phyloP scores from a whole-genome alignment of 2,329 filamentous ascomycete genomes.

The Metarhizium guizhouense region DNA sequence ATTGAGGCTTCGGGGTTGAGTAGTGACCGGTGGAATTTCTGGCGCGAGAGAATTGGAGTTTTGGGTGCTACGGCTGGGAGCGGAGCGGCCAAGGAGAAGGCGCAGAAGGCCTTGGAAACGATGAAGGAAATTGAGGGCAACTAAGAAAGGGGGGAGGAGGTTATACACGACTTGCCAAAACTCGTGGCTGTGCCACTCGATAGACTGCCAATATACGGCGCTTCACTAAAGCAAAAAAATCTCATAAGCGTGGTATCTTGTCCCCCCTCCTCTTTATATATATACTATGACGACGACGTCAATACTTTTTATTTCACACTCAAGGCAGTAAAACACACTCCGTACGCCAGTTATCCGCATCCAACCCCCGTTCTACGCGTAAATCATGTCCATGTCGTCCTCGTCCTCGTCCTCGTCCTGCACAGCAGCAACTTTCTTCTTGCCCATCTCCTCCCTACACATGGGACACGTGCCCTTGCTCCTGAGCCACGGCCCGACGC shows the following conservation, averaged over 20 bases:
- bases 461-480: conserved; percentile 57
- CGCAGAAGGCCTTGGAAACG: conserved; percentile 11
- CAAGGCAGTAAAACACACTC: not conserved
- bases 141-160: not conserved
- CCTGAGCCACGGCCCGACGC: conserved; percentile 55
- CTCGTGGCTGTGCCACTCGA: not conserved
- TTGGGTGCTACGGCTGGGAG: conserved; percentile 10
- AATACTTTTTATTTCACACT: not conserved
- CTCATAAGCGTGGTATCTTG: not conserved
- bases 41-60: conserved; percentile 18
- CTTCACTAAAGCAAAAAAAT: not conserved
- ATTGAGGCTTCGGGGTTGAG: conserved; percentile 14
- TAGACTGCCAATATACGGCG: not conserved
- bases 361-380: conserved; percentile 18
- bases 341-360: not conserved
- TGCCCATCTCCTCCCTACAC: conserved; percentile 50
- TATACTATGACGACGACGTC: not conserved
- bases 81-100: conserved; percentile 13
- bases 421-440: conserved; percentile 40
- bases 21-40: conserved; percentile 21
- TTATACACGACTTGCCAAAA: not conserved
- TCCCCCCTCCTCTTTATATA: not conserved
- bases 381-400: conserved; percentile 42
- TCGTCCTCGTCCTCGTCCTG: conserved; percentile 37
- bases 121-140: conserved; percentile 14